Percentiles rank a stretch among this genome's conserved stretches.
These are phyloP conservation scores for Schizosaccharomyces cryophilus DNA, from an alignment of 805 yeast species.

Conservation along the genomic window DNA sequence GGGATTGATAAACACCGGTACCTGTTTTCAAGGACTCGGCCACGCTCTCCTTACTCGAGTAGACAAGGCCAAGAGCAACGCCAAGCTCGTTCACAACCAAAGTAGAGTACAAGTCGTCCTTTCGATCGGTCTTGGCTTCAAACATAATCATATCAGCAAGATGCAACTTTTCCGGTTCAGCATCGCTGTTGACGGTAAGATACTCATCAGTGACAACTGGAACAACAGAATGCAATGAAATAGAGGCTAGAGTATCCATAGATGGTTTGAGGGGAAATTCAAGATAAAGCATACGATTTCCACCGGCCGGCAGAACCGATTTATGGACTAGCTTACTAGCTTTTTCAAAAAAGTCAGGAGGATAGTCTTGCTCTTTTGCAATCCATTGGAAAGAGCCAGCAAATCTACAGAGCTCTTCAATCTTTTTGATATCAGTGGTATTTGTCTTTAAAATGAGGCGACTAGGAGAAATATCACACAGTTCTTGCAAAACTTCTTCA, in stretches of 20 bases:
- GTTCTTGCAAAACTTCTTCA: background rate
- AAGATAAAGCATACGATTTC: background rate
- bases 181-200: background rate
- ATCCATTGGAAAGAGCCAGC: background rate
- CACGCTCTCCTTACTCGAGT: conserved; percentile 65
- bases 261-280: background rate
- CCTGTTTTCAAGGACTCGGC: conserved; percentile 54
- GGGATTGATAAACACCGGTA: conserved; percentile 82
- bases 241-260: background rate
- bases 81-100: conserved; percentile 47
- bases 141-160: conserved; percentile 24
- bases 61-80: conserved; percentile 68
- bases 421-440: background rate
- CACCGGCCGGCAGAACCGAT: background rate
- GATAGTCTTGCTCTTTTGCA: background rate
- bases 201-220: background rate
- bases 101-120: conserved; percentile 67
- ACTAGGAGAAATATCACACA: background rate
- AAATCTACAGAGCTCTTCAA: background rate
- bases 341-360: background rate
- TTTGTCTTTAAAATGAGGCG: background rate
- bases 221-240: background rate
- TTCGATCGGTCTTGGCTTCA: conserved; percentile 51
- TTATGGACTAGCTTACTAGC: background rate
- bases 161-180: conserved; percentile 9